These are phyloP conservation scores for Allantophomopsis cytisporea DNA, from an alignment of 2,329 filamentous ascomycete genomes.

Conservation along the genomic window DNA sequence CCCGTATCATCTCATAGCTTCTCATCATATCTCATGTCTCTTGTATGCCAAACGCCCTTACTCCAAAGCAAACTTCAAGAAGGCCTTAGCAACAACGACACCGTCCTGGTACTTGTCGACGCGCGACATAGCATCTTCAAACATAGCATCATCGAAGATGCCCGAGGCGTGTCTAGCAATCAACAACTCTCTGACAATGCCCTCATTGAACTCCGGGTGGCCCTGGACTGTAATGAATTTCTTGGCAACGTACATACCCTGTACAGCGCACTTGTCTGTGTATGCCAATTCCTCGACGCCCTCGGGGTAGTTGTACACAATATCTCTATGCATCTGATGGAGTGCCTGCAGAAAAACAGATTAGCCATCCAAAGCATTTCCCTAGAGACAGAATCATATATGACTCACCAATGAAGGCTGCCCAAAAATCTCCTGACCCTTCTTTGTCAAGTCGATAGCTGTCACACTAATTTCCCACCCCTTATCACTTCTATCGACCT, in stretches of 20 bases:
- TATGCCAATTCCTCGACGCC: slow-evolving; percentile 49
- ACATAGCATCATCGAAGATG: slow-evolving; percentile 57
- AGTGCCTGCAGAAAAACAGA: slow-evolving; percentile 34
- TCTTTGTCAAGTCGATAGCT: slow-evolving; percentile 50
- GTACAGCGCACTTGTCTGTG: slow-evolving; percentile 56
- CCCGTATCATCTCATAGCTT: too few relatives aligned
- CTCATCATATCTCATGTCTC: too few relatives aligned
- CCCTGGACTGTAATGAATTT: slow-evolving; percentile 68
- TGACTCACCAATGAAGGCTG: slow-evolving; percentile 37
- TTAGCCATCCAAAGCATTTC: too few relatives aligned
- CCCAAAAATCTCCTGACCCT: slow-evolving; percentile 61
- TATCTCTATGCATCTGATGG: slow-evolving; percentile 80
- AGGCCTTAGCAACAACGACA: slow-evolving; percentile 56
- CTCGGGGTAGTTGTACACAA: slow-evolving; percentile 49
- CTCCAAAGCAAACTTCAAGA: slow-evolving; percentile 64
- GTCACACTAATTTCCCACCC: slow-evolving; percentile 79
- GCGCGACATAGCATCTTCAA: slow-evolving; percentile 52
- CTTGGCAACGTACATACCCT: slow-evolving; percentile 61
- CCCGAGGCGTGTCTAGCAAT: slow-evolving; percentile 49
- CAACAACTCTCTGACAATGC: slow-evolving; percentile 59
- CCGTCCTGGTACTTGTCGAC: slow-evolving; percentile 64
- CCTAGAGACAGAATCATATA: too few relatives aligned
- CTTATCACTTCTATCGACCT: slow-evolving; percentile 49
- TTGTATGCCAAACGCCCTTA: slow-evolving; percentile 8
- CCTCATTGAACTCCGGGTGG: slow-evolving; percentile 68